Evolutionary conservation across 2,329 filamentous ascomycete species (phyloP).

Genomic region (Pseudocercospora fijiensis): DNA sequence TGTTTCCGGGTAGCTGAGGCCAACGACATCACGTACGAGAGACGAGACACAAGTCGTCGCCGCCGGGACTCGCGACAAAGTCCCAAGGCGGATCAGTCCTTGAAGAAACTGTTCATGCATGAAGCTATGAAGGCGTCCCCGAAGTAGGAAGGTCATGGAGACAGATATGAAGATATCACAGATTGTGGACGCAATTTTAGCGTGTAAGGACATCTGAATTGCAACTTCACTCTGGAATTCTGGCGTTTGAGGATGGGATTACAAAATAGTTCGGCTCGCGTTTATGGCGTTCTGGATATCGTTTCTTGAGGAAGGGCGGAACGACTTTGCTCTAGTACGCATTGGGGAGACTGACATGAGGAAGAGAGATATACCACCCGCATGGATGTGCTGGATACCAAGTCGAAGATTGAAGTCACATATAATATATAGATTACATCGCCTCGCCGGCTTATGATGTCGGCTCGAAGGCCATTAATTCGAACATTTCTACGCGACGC

Average conservation of each 20-base stretch:
- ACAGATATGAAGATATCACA: constrained; percentile 3
- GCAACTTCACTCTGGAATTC: constrained; percentile 2
- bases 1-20: constrained; percentile 35
- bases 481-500: not conserved
- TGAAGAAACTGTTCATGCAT: constrained; percentile 39
- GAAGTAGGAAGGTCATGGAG: constrained; percentile 2
- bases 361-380: not conserved
- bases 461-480: not conserved
- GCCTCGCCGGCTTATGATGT: not conserved
- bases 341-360: not conserved
- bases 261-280: not conserved
- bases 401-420: not conserved
- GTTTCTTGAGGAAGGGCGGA: not conserved
- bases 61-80: not conserved
- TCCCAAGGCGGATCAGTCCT: constrained; percentile 27
- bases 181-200: constrained; percentile 5
- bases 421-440: constrained; percentile 2
- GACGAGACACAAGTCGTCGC: constrained; percentile 14
- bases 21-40: constrained; percentile 31
- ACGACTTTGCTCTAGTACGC: not conserved
- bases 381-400: not conserved
- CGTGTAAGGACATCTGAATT: not conserved
- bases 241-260: not conserved
- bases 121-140: constrained; percentile 36
- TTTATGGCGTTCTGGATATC: not conserved